Percentiles rank a stretch among this genome's conserved stretches.
Evolutionary conservation across 345 rosid species (phyloP).

Genomic region (Nasturtium officinale): DNA sequence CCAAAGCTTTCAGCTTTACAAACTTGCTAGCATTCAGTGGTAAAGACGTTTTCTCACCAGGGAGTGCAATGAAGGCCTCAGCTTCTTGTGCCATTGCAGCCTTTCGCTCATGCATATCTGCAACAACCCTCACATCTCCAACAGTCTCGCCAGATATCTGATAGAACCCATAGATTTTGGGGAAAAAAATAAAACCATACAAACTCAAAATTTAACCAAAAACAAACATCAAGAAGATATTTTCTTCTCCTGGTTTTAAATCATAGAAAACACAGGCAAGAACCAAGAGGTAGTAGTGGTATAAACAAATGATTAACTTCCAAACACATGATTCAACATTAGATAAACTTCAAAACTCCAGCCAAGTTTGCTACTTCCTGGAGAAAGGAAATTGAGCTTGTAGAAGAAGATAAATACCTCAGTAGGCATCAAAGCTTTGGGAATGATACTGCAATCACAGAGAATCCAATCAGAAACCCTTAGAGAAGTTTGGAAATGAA

Average conservation of each 20-base stretch:
- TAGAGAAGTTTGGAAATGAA: conserved; percentile 16
- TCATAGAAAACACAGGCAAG: neutral
- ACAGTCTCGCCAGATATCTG: conserved; percentile 91
- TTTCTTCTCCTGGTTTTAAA: neutral
- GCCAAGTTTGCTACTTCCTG: conserved; percentile 5
- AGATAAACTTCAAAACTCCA: neutral
- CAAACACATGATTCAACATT: conserved; percentile 7
- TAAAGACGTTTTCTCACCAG: conserved; percentile 68
- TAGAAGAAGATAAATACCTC: conserved; percentile 59
- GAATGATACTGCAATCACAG: conserved; percentile 79
- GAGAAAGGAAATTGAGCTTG: neutral
- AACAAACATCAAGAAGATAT: neutral
- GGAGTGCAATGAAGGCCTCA: conserved; percentile 94
- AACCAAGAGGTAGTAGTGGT: conserved; percentile 1
- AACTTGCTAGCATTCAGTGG: neutral
- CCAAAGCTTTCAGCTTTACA: conserved; percentile 19
- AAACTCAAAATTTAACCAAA: conserved; percentile 4
- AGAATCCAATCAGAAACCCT: conserved; percentile 22
- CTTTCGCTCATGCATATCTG: conserved; percentile 95
- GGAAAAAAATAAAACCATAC: conserved; percentile 1
- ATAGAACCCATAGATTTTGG: conserved; percentile 8
- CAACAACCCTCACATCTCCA: conserved; percentile 80
- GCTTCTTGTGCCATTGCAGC: conserved; percentile 98
- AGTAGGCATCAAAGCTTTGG: conserved; percentile 87
- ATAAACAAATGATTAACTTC: neutral